Evolutionary conservation across 2,329 filamentous ascomycete species (phyloP).

Genomic region (Cladophialophora exuberans): DNA sequence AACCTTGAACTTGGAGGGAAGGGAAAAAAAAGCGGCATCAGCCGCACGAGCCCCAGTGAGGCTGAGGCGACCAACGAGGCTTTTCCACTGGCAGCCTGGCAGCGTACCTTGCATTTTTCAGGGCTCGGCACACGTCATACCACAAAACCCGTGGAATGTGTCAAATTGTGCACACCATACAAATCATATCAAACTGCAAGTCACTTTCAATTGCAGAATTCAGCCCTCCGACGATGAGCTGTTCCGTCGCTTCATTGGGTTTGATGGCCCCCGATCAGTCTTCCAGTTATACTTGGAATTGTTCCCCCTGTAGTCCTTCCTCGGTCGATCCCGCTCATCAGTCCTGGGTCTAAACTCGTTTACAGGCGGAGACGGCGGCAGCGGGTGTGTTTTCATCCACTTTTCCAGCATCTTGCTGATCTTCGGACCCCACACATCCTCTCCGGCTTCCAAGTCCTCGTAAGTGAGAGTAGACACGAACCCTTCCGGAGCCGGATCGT

Average conservation of each 20-base stretch:
- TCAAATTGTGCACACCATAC: background rate
- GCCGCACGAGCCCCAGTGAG: background rate
- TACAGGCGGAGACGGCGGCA: conserved; percentile 10
- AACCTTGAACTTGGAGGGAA: conserved; percentile 6
- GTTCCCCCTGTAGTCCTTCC: conserved; percentile 3
- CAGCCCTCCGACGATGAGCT: conserved; percentile 25
- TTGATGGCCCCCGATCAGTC: too few species aligned
- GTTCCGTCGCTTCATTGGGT: conserved; percentile 26
- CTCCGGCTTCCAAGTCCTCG: conserved; percentile 72
- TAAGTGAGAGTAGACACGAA: conserved; percentile 71
- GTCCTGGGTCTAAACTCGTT: too few species aligned
- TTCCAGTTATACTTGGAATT: conserved; percentile 1
- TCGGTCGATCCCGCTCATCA: conserved; percentile 20
- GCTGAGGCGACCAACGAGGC: too few species aligned
- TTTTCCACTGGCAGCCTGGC: too few species aligned
- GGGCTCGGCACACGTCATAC: too few species aligned
- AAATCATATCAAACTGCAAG: background rate
- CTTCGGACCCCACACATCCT: conserved; percentile 80
- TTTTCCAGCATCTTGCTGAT: conserved; percentile 62
- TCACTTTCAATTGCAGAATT: background rate
- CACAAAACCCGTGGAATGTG: background rate
- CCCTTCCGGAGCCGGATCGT: conserved; percentile 39
- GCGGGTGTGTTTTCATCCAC: conserved; percentile 50
- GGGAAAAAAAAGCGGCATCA: conserved; percentile 1
- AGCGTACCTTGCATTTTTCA: conserved; percentile 1